A percentile compares a stretch with the other conserved stretches of the same genome.
Evolutionary conservation across 2,329 filamentous ascomycete genomes (phyloP).

Genomic region (Coleophoma eucalyptorum): DNA sequence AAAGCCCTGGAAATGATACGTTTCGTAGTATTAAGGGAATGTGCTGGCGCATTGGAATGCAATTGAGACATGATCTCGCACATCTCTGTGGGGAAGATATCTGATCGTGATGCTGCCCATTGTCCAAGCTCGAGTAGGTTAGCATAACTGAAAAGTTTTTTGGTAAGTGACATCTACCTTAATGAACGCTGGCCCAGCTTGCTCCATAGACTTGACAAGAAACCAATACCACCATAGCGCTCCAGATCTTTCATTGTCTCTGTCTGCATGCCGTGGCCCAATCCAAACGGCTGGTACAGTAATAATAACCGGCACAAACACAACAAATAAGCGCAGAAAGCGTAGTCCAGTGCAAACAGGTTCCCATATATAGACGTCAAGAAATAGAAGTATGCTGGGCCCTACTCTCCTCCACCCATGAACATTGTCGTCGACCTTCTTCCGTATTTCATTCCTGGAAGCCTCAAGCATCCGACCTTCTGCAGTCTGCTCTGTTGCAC

Average conservation of each 20-base stretch:
- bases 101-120: conserved; percentile 94
- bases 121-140: conserved; percentile 68
- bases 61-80: conserved; percentile 91
- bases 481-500: conserved; percentile 59
- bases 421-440: conserved; percentile 60
- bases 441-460: conserved; percentile 73
- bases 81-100: conserved; percentile 93
- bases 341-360: conserved; percentile 81
- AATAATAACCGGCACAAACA: conserved; percentile 87
- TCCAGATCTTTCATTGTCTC: conserved; percentile 72
- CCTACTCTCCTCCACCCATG: conserved; percentile 53
- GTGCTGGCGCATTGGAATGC: conserved; percentile 90
- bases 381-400: conserved; percentile 57
- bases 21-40: conserved; percentile 78
- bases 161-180: conserved; percentile 54
- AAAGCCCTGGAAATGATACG: conserved; percentile 79
- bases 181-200: conserved; percentile 92
- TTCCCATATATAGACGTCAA: conserved; percentile 76
- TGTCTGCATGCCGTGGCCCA: conserved; percentile 57
- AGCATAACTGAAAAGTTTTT: conserved; percentile 8
- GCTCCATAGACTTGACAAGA: conserved; percentile 84
- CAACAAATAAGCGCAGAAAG: conserved; percentile 81
- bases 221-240: conserved; percentile 95
- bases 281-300: conserved; percentile 80
- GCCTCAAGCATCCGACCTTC: conserved; percentile 85